Evolutionary conservation across 2,329 filamentous ascomycete genomes (phyloP).

Genomic region (Fusarium torreyae): DNA sequence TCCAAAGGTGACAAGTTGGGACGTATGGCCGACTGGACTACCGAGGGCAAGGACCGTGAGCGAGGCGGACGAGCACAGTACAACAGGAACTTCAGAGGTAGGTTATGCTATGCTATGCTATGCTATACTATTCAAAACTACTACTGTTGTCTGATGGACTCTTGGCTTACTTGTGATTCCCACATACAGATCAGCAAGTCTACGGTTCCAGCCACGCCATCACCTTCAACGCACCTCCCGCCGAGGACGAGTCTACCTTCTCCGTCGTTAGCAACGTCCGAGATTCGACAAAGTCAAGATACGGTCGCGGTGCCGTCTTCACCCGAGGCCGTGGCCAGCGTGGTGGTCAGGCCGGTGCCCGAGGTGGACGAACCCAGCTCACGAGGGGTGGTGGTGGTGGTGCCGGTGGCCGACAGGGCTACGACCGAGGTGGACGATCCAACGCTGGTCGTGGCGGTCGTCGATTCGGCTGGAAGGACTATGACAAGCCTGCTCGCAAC

Average conservation of each 20-base stretch:
- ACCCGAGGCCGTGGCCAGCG: conserved; percentile 88
- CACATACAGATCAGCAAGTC: conserved; percentile 85
- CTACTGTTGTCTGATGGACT: conserved; percentile 2
- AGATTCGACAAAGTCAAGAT: conserved; percentile 87
- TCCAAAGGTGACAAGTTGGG: conserved; percentile 99
- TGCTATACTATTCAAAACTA: background rate
- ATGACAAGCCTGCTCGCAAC: conserved; percentile 97
- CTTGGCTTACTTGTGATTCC: conserved; percentile 24
- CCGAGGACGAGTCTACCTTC: conserved; percentile 97
- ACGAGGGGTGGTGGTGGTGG: conserved; percentile 80
- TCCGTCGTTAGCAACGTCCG: conserved; percentile 97
- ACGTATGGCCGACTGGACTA: conserved; percentile 98
- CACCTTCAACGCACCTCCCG: conserved; percentile 89
- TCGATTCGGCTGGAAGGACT: conserved; percentile 98
- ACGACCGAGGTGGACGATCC: conserved; percentile 78
- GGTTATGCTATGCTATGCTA: conserved; percentile 35
- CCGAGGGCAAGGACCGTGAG: conserved; percentile 88
- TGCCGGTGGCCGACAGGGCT: conserved; percentile 70
- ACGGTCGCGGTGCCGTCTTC: conserved; percentile 90
- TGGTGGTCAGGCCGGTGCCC: conserved; percentile 73
- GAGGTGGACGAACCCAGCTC: conserved; percentile 75
- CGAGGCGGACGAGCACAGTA: conserved; percentile 88
- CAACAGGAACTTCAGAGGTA: conserved; percentile 94
- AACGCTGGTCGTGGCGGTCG: conserved; percentile 81
- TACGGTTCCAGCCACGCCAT: conserved; percentile 92